A percentile compares a stretch with the other conserved stretches of the same genome.
phyloP scores from a whole-genome alignment of 805 yeast genomes.

The Sugiyamaella qingdaonensis region DNA sequence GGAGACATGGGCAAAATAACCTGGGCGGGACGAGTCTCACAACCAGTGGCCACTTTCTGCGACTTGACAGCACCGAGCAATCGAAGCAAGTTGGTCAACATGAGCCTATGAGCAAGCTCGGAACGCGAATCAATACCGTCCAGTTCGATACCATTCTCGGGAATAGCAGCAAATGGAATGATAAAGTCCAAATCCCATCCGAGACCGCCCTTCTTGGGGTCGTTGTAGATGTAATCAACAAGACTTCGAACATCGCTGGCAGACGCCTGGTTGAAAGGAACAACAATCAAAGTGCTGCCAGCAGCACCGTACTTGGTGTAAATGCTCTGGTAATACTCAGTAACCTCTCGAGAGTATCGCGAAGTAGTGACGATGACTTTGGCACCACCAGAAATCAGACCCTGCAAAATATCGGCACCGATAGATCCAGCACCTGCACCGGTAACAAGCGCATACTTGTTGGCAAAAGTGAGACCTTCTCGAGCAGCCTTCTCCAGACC shows the following conservation, averaged over 20 bases:
- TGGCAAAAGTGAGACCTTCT: conserved; percentile 87
- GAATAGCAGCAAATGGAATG: conserved; percentile 98
- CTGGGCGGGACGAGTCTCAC: conserved; percentile 97
- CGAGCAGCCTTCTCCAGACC: conserved; percentile 92
- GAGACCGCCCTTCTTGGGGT: conserved; percentile 79
- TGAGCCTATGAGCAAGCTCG: conserved; percentile 96
- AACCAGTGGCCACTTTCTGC: conserved; percentile 68
- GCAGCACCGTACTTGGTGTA: conserved; percentile 90
- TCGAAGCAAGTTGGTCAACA: conserved; percentile 93
- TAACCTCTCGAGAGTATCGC: conserved; percentile 86
- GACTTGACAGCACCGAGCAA: conserved; percentile 85
- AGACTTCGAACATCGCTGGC: conserved; percentile 87
- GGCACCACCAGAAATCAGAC: conserved; percentile 96
- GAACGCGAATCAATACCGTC: conserved; percentile 91
- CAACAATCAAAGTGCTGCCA: conserved; percentile 89
- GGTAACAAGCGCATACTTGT: conserved; percentile 84
- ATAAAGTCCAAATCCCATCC: conserved; percentile 98
- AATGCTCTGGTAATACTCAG: conserved; percentile 92
- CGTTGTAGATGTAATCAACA: conserved; percentile 79
- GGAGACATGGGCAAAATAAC: conserved; percentile 95
- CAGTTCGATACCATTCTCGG: conserved; percentile 96
- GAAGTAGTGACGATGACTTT: conserved; percentile 95
- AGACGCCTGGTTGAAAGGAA: conserved; percentile 98
- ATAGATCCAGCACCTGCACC: conserved; percentile 99
- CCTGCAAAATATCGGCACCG: conserved; percentile 95